Percentiles rank a stretch among this genome's conserved stretches.
Conservation (phyloP, 2,329 filamentous ascomycete species). For the Cladophialophora bantiana region DNA sequence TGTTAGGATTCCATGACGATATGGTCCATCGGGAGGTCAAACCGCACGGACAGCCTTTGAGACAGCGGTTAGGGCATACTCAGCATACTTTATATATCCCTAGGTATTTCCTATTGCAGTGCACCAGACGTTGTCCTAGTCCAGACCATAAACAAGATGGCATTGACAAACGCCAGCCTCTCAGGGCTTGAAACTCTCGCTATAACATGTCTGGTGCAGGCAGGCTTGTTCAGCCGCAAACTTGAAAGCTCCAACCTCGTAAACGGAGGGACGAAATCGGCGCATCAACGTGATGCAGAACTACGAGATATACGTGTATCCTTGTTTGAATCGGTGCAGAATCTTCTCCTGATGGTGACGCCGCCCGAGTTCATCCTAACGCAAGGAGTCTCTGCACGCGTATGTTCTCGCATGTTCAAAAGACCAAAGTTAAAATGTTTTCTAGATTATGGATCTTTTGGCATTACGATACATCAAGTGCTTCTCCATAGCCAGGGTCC, state of each 20-base stretch:
- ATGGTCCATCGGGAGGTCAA: not conserved
- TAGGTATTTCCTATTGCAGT: not conserved
- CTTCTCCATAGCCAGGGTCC: constrained; percentile 1
- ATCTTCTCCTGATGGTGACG: constrained; percentile 16
- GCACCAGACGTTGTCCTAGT: not conserved
- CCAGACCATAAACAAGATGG: constrained; percentile 4
- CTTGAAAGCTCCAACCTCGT: not conserved
- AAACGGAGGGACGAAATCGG: not conserved
- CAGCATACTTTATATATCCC: not conserved
- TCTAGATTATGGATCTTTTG: constrained; percentile 10
- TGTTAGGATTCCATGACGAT: not conserved
- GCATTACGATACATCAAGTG: constrained; percentile 13
- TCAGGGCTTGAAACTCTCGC: constrained; percentile 24
- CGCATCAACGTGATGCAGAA: not conserved
- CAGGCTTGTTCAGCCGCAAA: constrained; percentile 17
- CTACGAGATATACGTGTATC: constrained; percentile 9
- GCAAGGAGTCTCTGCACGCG: constrained; percentile 23
- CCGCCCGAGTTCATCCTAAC: constrained; percentile 27
- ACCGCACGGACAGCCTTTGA: not conserved
- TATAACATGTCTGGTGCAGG: constrained; percentile 21
- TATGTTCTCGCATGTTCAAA: constrained; percentile 1
- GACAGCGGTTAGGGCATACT: not conserved
- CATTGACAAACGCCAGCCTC: not conserved
- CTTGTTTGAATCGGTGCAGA: constrained; percentile 27
- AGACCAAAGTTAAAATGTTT: not conserved